Conservation (phyloP, 2,329 filamentous ascomycete species). For the Phyllosticta citrichinensis region DNA sequence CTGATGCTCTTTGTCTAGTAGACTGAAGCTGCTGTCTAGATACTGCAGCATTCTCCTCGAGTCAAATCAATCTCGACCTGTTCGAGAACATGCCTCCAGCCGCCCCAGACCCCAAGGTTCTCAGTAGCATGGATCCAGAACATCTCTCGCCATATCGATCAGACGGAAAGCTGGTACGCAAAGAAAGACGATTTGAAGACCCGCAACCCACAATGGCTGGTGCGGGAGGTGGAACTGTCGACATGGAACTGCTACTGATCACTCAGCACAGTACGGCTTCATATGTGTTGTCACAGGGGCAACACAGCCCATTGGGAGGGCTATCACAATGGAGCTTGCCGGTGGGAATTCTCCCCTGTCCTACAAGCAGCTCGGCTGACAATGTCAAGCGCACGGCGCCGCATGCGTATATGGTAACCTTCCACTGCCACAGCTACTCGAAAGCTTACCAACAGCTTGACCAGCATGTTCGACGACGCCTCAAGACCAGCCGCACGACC, state of each 20-base stretch:
- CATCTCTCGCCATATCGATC: constrained; percentile 48
- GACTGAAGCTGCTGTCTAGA: background rate
- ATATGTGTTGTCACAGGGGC: constrained; percentile 56
- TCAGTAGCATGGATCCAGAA: constrained; percentile 26
- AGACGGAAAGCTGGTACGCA: constrained; percentile 47
- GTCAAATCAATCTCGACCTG: background rate
- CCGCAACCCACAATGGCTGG: background rate
- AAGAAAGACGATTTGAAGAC: background rate
- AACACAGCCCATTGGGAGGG: constrained; percentile 49
- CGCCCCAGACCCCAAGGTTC: background rate
- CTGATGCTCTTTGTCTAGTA: background rate
- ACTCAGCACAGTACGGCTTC: constrained; percentile 45
- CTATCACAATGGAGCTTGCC: constrained; percentile 51
- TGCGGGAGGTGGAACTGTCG: background rate
- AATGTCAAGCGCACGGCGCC: constrained; percentile 47
- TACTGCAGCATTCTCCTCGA: background rate
- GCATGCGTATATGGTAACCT: constrained; percentile 47
- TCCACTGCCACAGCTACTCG: background rate
- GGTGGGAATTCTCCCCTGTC: constrained; percentile 25
- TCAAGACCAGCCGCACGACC: background rate
- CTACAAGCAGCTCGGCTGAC: background rate
- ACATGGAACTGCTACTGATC: background rate
- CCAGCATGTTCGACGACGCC: constrained; percentile 1
- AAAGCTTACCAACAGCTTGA: background rate
- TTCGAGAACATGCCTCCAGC: background rate